phyloP scores from a whole-genome alignment of 768 basidiomycete genomes.

The Trametes cinnabarina region DNA sequence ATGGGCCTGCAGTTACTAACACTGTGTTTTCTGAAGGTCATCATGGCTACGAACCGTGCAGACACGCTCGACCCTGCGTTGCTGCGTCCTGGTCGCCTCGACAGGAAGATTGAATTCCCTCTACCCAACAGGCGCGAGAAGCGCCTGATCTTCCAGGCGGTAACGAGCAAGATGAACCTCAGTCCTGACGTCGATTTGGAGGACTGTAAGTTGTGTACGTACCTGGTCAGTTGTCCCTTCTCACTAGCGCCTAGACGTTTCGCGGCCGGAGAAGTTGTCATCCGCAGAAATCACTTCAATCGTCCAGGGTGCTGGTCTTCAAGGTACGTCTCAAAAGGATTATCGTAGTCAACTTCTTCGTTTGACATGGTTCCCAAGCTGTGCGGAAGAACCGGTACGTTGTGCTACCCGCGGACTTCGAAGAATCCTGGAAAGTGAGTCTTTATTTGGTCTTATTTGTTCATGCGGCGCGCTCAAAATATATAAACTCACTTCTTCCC shows the following conservation, averaged over 20 bases:
- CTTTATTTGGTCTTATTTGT: constrained; percentile 60
- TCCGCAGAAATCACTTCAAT: constrained; percentile 95
- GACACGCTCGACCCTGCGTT: constrained; percentile 98
- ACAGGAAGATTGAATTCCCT: constrained; percentile 99
- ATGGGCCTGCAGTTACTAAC: neutral
- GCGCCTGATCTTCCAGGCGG: constrained; percentile 96
- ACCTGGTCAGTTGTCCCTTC: neutral
- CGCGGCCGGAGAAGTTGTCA: constrained; percentile 91
- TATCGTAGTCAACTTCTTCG: neutral
- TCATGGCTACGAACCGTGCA: constrained; percentile 99
- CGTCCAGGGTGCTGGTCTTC: constrained; percentile 94
- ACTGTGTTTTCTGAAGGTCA: constrained; percentile 60
- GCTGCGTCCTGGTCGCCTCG: constrained; percentile 94
- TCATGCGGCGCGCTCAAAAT: constrained; percentile 20
- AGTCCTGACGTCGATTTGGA: constrained; percentile 97
- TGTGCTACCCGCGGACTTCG: constrained; percentile 95
- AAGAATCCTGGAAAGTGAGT: constrained; percentile 98
- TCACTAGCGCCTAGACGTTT: constrained; percentile 66
- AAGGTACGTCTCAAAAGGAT: constrained; percentile 54
- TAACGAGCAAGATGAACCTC: constrained; percentile 96
- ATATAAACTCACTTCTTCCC: constrained; percentile 35
- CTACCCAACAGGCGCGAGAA: constrained; percentile 91
- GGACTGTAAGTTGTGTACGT: constrained; percentile 70
- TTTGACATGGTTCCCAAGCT: constrained; percentile 44
- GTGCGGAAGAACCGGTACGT: constrained; percentile 98